These are phyloP conservation scores for Suhomyces sp. DNA, from an alignment of 805 yeast species.

Conservation along the genomic window DNA sequence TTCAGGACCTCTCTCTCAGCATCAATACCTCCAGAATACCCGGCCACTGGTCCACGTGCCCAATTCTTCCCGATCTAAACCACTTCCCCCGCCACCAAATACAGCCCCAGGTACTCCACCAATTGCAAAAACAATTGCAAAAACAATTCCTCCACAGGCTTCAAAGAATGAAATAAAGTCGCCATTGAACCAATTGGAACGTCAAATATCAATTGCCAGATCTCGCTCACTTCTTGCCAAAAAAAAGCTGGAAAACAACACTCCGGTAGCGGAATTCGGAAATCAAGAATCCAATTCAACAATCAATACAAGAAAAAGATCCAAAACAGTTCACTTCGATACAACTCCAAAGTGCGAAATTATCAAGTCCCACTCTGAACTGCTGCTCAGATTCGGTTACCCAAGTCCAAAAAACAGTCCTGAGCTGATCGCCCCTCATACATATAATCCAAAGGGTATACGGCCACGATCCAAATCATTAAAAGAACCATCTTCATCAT, in stretches of 20 bases:
- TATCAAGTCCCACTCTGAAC: background rate
- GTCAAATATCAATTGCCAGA: constrained; percentile 22
- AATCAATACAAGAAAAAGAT: background rate
- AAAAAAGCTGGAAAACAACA: no score
- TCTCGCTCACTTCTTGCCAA: constrained; percentile 12
- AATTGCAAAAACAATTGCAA: no score
- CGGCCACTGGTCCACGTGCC: no score
- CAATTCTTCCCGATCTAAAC: no score
- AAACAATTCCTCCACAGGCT: constrained; percentile 1
- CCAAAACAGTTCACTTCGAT: constrained; percentile 2
- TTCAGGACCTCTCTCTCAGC: no score
- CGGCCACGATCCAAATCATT: no score
- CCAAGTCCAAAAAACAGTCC: background rate
- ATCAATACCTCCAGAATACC: no score
- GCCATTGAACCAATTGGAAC: constrained; percentile 17
- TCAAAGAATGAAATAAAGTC: constrained; percentile 7
- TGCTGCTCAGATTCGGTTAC: background rate
- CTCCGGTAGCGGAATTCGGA: no score
- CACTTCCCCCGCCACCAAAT: no score
- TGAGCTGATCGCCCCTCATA: no score
- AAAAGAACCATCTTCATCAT: background rate
- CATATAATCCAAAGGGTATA: no score
- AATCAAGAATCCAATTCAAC: constrained; percentile 4
- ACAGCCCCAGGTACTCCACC: no score
- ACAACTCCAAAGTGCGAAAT: background rate